Evolutionary conservation across 2,329 filamentous ascomycete species (phyloP).

Genomic region (Fusarium sp.): DNA sequence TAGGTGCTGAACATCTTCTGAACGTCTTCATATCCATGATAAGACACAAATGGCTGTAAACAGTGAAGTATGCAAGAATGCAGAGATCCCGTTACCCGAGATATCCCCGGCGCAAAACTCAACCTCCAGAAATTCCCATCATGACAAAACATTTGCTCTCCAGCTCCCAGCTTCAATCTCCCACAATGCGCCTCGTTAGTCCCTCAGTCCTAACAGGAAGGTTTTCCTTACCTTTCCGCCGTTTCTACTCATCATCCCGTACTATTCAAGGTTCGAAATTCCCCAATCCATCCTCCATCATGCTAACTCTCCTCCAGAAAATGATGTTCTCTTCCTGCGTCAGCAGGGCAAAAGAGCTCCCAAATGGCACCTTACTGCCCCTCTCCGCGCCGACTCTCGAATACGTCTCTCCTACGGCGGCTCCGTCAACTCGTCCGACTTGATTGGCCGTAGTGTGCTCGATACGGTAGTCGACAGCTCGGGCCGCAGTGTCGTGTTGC

Average conservation of each 20-base stretch:
- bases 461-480: conserved; percentile 64
- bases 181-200: conserved; percentile 29
- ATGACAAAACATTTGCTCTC: conserved; percentile 17
- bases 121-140: conserved; percentile 28
- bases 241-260: conserved; percentile 42
- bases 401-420: conserved; percentile 56
- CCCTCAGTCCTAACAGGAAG: conserved; percentile 9
- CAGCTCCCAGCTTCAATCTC: not conserved
- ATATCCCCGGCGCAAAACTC: conserved; percentile 40
- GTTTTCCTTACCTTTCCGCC: not conserved
- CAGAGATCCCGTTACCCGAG: conserved; percentile 26
- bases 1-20: not conserved
- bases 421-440: conserved; percentile 57
- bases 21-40: not conserved
- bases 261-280: conserved; percentile 41
- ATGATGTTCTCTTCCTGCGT: conserved; percentile 53
- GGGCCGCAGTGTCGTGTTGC: conserved; percentile 61
- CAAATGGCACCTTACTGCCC: conserved; percentile 51
- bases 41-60: not conserved
- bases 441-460: conserved; percentile 69
- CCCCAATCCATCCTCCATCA: conserved; percentile 1
- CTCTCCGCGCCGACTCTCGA: conserved; percentile 45
- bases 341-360: conserved; percentile 49
- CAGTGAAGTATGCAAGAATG: not conserved
- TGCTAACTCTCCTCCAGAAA: conserved; percentile 44